phyloP scores from a whole-genome alignment of 352 stramenopile genomes.

The Globisporangium recalcitrans region DNA sequence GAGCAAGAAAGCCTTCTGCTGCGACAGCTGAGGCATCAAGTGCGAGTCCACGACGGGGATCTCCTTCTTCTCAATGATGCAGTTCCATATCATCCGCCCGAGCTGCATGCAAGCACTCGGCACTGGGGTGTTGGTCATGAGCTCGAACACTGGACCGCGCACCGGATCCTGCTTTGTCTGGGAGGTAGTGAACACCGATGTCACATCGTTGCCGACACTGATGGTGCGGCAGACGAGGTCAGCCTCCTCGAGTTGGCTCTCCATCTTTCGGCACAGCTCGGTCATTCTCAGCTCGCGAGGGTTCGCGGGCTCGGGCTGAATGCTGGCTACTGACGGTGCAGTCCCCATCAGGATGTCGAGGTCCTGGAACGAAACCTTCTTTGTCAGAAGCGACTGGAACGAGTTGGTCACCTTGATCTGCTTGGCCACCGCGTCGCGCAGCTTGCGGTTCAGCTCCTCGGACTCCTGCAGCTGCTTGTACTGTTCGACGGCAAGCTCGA shows the following conservation, averaged over 20 bases:
- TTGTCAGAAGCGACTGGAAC: conserved; percentile 36
- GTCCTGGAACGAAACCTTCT: conserved; percentile 2
- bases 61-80: not conserved
- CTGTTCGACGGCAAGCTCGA: conserved; percentile 38
- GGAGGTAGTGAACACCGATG: conserved; percentile 3
- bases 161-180: not conserved
- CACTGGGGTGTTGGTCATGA: conserved; percentile 14
- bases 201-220: not conserved
- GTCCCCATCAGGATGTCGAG: not conserved
- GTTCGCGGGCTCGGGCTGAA: not conserved
- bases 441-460: conserved; percentile 33
- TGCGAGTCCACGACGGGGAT: not conserved
- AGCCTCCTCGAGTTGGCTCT: not conserved
- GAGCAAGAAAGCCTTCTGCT: not conserved
- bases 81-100: not conserved
- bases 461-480: conserved; percentile 34
- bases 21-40: no score
- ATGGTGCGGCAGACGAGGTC: conserved; percentile 3
- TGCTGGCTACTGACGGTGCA: not conserved
- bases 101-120: not conserved
- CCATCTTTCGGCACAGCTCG: not conserved
- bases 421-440: conserved; percentile 32
- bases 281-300: no score
- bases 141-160: conserved; percentile 6
- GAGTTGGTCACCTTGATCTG: conserved; percentile 40